Evolutionary conservation across 2,329 filamentous ascomycete species (phyloP).

Genomic region (Colletotrichum sp.): DNA sequence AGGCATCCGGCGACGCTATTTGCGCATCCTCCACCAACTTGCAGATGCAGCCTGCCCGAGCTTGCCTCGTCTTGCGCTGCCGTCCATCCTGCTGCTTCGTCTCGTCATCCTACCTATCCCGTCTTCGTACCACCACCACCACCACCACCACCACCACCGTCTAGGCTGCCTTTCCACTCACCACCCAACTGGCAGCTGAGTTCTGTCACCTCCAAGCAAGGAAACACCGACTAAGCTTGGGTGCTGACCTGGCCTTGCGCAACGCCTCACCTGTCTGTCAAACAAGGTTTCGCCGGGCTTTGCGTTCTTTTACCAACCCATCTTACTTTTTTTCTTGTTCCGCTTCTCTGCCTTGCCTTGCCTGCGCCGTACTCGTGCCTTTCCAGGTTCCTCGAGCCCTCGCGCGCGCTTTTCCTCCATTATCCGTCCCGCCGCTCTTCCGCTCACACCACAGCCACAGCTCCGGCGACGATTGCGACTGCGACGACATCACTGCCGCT

Average conservation of each 20-base stretch:
- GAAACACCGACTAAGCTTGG: not conserved
- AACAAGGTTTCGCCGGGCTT: conserved; percentile 19
- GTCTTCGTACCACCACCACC: not conserved
- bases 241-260: conserved; percentile 13
- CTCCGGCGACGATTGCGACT: not conserved
- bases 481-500: not conserved
- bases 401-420: not conserved
- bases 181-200: not conserved
- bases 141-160: not conserved
- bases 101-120: not conserved
- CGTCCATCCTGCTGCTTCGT: not conserved
- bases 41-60: not conserved
- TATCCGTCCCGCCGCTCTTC: not conserved
- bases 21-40: not conserved
- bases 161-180: not conserved
- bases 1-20: not conserved
- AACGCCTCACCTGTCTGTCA: not conserved
- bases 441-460: not conserved
- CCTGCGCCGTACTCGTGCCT: not conserved
- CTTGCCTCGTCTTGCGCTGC: not conserved
- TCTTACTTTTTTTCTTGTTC: not conserved
- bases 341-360: not conserved
- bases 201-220: not conserved
- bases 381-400: not conserved
- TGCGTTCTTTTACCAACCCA: not conserved